Percentiles rank a stretch among this genome's conserved stretches.
Conservation (phyloP, 1,284 basidiomycete species). For the Pholiota adiposa region DNA sequence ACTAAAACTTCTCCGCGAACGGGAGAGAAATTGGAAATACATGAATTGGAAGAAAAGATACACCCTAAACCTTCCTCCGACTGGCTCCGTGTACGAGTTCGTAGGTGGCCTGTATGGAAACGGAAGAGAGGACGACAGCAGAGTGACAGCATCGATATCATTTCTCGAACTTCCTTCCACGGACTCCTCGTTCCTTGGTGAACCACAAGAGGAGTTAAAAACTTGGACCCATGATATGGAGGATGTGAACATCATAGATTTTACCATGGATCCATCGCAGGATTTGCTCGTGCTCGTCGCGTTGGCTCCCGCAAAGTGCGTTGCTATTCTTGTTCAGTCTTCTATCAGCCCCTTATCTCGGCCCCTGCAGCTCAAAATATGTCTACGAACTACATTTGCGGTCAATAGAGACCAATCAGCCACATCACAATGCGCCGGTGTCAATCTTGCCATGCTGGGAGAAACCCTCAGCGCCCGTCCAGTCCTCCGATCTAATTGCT, state of each 20-base stretch:
- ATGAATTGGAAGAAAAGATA: conserved; percentile 42
- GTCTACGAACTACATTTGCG: conserved; percentile 52
- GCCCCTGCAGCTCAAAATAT: conserved; percentile 36
- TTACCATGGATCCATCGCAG: conserved; percentile 57
- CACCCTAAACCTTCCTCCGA: conserved; percentile 42
- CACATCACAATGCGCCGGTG: conserved; percentile 47
- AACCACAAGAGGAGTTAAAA: conserved; percentile 28
- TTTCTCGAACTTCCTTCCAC: conserved; percentile 47
- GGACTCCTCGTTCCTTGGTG: conserved; percentile 20
- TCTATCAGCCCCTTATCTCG: neutral
- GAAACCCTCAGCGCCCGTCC: conserved; percentile 28
- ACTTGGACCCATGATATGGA: conserved; percentile 46
- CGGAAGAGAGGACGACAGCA: conserved; percentile 44
- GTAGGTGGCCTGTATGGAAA: conserved; percentile 52
- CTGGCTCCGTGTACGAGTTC: conserved; percentile 55
- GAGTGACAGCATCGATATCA: conserved; percentile 44
- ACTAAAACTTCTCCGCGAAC: conserved; percentile 41
- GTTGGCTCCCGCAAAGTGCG: conserved; percentile 45
- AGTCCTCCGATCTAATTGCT: conserved; percentile 38
- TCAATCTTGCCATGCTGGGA: conserved; percentile 42
- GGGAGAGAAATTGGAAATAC: conserved; percentile 48
- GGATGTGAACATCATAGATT: conserved; percentile 48
- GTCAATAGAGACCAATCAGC: conserved; percentile 50
- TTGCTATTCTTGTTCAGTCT: conserved; percentile 12
- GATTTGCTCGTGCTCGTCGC: conserved; percentile 53